Evolutionary conservation across 192 early-diverging fungal species (phyloP).

Genomic region (Backusella morwellensis): DNA sequence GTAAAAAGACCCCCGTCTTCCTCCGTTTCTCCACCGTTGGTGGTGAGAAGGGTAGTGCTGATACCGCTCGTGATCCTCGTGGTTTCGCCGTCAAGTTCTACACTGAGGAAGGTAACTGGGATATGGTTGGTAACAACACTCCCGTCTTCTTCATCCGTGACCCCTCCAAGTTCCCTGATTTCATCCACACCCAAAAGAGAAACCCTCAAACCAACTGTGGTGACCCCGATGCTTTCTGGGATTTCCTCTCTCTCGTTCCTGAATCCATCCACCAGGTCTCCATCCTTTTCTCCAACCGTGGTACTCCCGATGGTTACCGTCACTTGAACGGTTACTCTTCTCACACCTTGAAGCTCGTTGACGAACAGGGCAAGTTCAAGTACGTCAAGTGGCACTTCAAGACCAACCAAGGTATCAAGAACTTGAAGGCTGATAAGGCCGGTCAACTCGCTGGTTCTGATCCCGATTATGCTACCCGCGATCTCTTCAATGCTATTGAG

Average conservation of each 20-base stretch:
- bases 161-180: slow-evolving; percentile 78
- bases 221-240: slow-evolving; percentile 73
- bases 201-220: slow-evolving; percentile 73
- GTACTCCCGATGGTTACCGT: slow-evolving; percentile 76
- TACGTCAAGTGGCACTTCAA: slow-evolving; percentile 90
- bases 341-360: slow-evolving; percentile 75
- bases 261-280: slow-evolving; percentile 81
- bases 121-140: slow-evolving; percentile 86
- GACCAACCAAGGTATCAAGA: slow-evolving; percentile 78
- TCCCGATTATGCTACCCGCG: slow-evolving; percentile 75
- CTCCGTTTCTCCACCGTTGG: slow-evolving; percentile 79
- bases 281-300: slow-evolving; percentile 82
- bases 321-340: slow-evolving; percentile 83
- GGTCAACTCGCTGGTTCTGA: slow-evolving; percentile 52
- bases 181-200: slow-evolving; percentile 85
- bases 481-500: slow-evolving; percentile 73
- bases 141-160: slow-evolving; percentile 85
- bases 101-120: slow-evolving; percentile 84
- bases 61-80: slow-evolving; percentile 78
- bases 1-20: slow-evolving; percentile 81
- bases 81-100: slow-evolving; percentile 86
- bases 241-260: slow-evolving; percentile 74
- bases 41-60: slow-evolving; percentile 71
- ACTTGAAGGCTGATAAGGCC: slow-evolving; percentile 63
- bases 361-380: slow-evolving; percentile 59